Conservation (phyloP, 257 asterid species). For the Solanum sejunctum region DNA sequence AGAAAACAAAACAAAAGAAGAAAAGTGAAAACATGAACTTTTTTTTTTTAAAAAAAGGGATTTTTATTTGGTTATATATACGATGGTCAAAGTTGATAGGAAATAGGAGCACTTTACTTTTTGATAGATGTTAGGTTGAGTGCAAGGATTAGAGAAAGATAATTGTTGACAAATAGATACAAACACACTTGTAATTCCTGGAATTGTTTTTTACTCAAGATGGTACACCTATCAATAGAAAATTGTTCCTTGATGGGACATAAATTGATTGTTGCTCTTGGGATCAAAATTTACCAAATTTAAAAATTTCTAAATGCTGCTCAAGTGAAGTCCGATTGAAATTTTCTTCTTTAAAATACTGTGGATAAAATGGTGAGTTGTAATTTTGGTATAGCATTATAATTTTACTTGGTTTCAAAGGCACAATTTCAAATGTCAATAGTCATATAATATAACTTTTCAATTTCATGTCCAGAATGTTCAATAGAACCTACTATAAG, state of each 20-base stretch:
- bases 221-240: neutral
- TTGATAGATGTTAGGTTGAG: neutral
- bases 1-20: no score
- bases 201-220: neutral
- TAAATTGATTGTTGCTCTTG: neutral
- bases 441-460: neutral
- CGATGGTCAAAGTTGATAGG: neutral
- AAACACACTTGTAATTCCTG: neutral
- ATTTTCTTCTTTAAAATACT: neutral
- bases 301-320: neutral
- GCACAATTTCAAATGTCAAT: neutral
- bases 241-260: neutral
- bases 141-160: neutral
- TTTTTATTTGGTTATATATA: neutral
- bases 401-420: neutral
- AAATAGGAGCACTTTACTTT: neutral
- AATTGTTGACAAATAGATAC: neutral
- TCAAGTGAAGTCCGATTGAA: neutral
- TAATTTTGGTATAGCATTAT: neutral
- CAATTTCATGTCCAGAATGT: neutral
- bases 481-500: neutral
- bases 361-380: neutral
- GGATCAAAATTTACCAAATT: neutral
- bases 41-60: no score
- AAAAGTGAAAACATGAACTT: neutral